Conservation (phyloP, 106 monocot genomes). For the Vanilla planifolia region DNA sequence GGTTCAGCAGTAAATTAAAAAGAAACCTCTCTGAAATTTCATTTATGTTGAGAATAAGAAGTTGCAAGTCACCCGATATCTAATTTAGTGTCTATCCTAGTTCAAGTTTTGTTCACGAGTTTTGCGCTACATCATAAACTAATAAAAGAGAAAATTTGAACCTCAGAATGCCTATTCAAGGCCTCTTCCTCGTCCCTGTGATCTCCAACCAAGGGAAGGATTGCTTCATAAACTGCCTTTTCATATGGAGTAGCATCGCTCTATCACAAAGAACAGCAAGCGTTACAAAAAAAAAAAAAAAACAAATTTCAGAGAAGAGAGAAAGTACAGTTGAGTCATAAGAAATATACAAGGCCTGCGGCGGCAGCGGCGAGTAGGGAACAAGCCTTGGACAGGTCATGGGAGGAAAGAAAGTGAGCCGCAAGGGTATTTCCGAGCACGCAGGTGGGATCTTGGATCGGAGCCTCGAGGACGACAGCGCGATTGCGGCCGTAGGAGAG, state of each 20-base stretch:
- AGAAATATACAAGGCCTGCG: background rate
- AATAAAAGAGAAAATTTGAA: background rate
- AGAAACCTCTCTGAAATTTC: no score
- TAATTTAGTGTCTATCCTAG: no score
- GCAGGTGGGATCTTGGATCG: constrained; percentile 6
- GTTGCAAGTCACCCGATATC: no score
- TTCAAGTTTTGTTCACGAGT: no score
- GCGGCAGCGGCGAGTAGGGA: constrained; percentile 1
- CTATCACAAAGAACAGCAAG: background rate
- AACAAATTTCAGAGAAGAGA: background rate
- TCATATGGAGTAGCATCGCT: constrained; percentile 3
- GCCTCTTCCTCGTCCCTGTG: constrained; percentile 2
- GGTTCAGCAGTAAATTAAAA: no score
- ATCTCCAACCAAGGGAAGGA: constrained; percentile 2
- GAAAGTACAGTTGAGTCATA: background rate
- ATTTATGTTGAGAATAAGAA: no score
- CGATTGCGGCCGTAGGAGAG: constrained; percentile 8
- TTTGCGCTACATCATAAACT: no score
- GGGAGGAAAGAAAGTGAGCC: background rate
- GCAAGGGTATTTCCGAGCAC: constrained; percentile 4
- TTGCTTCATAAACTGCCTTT: constrained; percentile 8
- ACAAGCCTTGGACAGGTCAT: background rate
- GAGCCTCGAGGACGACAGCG: constrained; percentile 7
- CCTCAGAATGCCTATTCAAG: constrained; percentile 1
- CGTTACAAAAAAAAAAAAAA: background rate